phyloP scores from a whole-genome alignment of 2,329 filamentous ascomycete genomes.

The Colletotrichum tofieldiae region DNA sequence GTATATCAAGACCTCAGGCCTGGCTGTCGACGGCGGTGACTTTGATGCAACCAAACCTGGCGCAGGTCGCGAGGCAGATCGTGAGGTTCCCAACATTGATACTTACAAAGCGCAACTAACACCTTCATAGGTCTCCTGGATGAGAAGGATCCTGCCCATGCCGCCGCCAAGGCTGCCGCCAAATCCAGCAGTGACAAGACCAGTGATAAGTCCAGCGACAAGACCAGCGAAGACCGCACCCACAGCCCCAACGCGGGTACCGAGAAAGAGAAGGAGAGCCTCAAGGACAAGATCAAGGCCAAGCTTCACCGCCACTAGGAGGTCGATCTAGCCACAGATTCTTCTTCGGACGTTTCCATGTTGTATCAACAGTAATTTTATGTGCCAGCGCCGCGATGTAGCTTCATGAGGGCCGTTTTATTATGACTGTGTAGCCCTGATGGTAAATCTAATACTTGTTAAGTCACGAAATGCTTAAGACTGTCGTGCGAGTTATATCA shows the following conservation, averaged over 20 bases:
- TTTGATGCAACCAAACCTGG: constrained; percentile 77
- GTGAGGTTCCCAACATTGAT: constrained; percentile 57
- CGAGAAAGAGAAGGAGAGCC: constrained; percentile 64
- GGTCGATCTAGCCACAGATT: too few relatives aligned
- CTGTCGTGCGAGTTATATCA: fast-evolving
- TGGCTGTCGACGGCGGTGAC: constrained; percentile 76
- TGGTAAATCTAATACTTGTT: not conserved
- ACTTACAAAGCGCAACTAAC: constrained; percentile 43
- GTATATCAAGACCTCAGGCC: constrained; percentile 71
- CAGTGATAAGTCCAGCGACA: constrained; percentile 46
- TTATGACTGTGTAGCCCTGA: not conserved
- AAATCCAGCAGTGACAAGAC: constrained; percentile 44
- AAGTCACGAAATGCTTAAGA: too few relatives aligned
- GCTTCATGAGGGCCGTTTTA: not conserved
- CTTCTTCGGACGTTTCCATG: not conserved
- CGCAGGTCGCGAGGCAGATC: constrained; percentile 77
- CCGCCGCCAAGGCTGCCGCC: constrained; percentile 38
- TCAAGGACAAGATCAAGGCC: constrained; percentile 78
- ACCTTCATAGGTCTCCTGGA: constrained; percentile 65
- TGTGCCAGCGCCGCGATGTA: not conserved
- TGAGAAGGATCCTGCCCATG: constrained; percentile 57
- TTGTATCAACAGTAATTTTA: constrained; percentile 9
- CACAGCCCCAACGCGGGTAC: constrained; percentile 43
- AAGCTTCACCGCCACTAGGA: constrained; percentile 71
- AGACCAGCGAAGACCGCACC: constrained; percentile 12